Conservation (phyloP, 2,329 filamentous ascomycete species). For the Fusarium pilosicola region DNA sequence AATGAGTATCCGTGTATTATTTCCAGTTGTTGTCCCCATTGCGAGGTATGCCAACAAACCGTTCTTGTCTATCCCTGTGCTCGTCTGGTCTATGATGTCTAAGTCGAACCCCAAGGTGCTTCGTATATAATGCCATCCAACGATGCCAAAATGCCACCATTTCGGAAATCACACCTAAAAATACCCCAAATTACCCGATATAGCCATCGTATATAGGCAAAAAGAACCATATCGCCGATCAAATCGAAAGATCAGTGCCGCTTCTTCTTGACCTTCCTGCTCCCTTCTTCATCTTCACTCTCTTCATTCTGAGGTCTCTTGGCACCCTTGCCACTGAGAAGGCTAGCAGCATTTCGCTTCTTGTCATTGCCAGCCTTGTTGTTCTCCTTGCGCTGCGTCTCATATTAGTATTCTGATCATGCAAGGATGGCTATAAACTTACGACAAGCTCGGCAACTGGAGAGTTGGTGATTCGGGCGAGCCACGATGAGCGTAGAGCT, state of each 20-base stretch:
- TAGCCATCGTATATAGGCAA: background rate
- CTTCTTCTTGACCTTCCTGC: background rate
- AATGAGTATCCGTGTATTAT: background rate
- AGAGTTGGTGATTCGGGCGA: constrained; percentile 35
- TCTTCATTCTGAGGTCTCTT: constrained; percentile 31
- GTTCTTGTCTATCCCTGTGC: background rate
- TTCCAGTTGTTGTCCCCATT: background rate
- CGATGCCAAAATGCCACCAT: background rate
- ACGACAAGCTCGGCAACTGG: constrained; percentile 35
- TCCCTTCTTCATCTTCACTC: background rate
- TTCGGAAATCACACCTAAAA: background rate
- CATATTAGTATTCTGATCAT: background rate
- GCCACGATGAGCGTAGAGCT: constrained; percentile 35
- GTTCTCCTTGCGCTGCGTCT: constrained; percentile 32
- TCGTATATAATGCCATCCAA: background rate
- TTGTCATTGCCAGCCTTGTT: constrained; percentile 41
- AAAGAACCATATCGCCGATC: background rate
- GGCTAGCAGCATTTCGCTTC: constrained; percentile 23
- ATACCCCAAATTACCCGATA: background rate
- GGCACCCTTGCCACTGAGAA: constrained; percentile 12
- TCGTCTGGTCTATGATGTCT: background rate
- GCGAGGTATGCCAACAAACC: background rate
- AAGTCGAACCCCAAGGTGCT: background rate
- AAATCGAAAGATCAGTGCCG: background rate
- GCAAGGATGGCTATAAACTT: background rate